Evolutionary conservation across 768 basidiomycete species (phyloP).

Genomic region (Amanita fuliginea): DNA sequence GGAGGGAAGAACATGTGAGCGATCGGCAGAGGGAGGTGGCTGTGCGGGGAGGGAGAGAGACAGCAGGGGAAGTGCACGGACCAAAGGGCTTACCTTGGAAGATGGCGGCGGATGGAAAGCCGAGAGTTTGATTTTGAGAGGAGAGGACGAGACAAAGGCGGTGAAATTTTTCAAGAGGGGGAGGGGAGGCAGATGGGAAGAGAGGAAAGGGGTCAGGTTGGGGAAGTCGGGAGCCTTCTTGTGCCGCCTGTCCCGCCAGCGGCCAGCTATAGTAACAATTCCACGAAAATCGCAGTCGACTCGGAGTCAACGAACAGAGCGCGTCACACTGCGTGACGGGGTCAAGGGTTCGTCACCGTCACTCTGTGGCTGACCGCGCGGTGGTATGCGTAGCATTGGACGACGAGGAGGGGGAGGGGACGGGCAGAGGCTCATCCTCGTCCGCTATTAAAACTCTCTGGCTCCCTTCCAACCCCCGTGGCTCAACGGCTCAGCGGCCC

Average conservation of each 20-base stretch:
- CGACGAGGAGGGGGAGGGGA: background rate
- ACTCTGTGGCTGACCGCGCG: conserved; percentile 2
- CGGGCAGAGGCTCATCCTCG: background rate
- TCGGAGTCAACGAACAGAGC: conserved; percentile 8
- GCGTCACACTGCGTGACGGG: conserved; percentile 9
- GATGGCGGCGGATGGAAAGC: conserved; percentile 4
- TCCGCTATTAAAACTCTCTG: conserved; percentile 1
- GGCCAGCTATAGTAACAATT: conserved; percentile 9
- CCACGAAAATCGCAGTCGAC: conserved; percentile 5
- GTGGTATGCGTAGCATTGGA: background rate
- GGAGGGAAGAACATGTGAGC: conserved; percentile 4
- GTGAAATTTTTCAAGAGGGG: background rate
- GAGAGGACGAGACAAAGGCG: background rate
- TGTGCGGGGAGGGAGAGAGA: conserved; percentile 4
- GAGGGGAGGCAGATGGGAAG: background rate
- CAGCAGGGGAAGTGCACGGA: conserved; percentile 7
- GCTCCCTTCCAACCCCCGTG: conserved; percentile 3
- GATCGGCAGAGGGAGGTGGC: conserved; percentile 6
- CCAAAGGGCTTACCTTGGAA: conserved; percentile 4
- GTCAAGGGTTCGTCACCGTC: conserved; percentile 9
- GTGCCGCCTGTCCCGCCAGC: conserved; percentile 9
- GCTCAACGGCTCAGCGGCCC: conserved; percentile 3
- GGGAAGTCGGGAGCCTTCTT: conserved; percentile 2
- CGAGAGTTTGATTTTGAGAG: conserved; percentile 8
- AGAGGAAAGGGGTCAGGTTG: background rate